A percentile compares a stretch with the other conserved stretches of the same genome.
These are phyloP conservation scores for Aspergillus ibericus DNA, from an alignment of 2,329 filamentous ascomycete genomes.

Conservation along the genomic window DNA sequence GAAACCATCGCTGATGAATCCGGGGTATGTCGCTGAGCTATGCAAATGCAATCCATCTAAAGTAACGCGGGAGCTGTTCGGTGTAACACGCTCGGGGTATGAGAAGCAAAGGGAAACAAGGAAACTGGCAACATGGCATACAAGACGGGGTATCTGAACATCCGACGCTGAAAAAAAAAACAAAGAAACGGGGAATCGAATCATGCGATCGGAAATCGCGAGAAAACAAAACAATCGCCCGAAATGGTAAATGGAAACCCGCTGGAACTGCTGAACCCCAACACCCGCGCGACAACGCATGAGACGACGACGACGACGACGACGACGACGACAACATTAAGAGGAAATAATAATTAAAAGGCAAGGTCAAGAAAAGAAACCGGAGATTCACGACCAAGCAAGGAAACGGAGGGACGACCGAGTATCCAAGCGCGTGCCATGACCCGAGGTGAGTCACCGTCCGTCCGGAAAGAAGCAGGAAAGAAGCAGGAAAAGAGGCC, in stretches of 20 bases:
- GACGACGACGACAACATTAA: background rate
- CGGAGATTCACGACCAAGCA: slow-evolving; percentile 1
- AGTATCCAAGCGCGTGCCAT: slow-evolving; percentile 8
- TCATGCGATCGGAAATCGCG: background rate
- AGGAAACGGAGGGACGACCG: slow-evolving; percentile 6
- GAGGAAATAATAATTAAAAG: slow-evolving; percentile 9
- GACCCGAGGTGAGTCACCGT: slow-evolving; percentile 5
- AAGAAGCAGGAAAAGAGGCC: background rate
- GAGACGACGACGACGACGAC: too few species aligned
- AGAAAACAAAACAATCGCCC: slow-evolving; percentile 8
- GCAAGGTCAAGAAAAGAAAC: slow-evolving; percentile 4
- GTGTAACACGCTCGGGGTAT: slow-evolving; percentile 26
- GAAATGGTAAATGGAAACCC: slow-evolving; percentile 13
- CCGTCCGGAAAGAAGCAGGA: background rate
- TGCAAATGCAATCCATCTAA: slow-evolving; percentile 17
- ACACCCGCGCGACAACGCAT: slow-evolving; percentile 17
- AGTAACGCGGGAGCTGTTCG: slow-evolving; percentile 19
- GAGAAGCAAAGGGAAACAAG: slow-evolving; percentile 3
- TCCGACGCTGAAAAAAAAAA: slow-evolving; percentile 14
- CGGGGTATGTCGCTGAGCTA: slow-evolving; percentile 25
- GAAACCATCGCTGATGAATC: slow-evolving; percentile 4
- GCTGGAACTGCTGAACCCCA: background rate
- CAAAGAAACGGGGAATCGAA: slow-evolving; percentile 6
- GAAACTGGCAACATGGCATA: slow-evolving; percentile 11
- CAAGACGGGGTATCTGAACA: slow-evolving; percentile 25